Percentiles rank a stretch among this genome's conserved stretches.
phyloP scores from a whole-genome alignment of 352 stramenopile species.

The Saprolegnia diclina region DNA sequence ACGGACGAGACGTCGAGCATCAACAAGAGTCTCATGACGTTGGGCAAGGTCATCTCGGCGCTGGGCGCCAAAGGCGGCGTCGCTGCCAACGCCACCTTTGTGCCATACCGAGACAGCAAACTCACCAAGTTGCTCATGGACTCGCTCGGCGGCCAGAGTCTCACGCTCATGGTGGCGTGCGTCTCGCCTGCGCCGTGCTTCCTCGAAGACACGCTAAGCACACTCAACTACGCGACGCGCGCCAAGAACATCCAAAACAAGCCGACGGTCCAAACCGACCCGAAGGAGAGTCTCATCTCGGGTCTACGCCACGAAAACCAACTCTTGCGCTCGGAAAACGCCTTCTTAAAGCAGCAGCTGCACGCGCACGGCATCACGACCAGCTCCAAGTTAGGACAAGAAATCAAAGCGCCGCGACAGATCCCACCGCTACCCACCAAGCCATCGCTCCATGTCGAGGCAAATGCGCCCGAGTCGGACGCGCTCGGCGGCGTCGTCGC shows the following conservation, averaged over 20 bases:
- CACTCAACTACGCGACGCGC: constrained; percentile 76
- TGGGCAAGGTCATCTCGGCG: constrained; percentile 81
- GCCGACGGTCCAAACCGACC: constrained; percentile 61
- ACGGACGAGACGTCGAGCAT: constrained; percentile 76
- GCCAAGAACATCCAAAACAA: constrained; percentile 85
- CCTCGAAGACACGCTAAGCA: constrained; percentile 76
- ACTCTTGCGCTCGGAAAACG: constrained; percentile 47
- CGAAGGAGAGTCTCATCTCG: constrained; percentile 51
- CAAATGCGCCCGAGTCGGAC: constrained; percentile 23
- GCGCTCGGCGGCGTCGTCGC: constrained; percentile 28
- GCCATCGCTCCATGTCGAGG: background rate
- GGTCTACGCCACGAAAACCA: constrained; percentile 65
- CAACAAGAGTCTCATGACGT: constrained; percentile 74
- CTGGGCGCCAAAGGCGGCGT: constrained; percentile 39
- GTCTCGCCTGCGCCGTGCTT: constrained; percentile 51
- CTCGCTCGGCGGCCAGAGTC: constrained; percentile 68
- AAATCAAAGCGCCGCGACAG: background rate
- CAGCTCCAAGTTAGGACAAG: too few relatives aligned
- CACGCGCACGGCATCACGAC: constrained; percentile 28
- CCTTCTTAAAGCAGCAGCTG: constrained; percentile 48
- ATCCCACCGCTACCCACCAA: background rate
- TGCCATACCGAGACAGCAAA: constrained; percentile 81
- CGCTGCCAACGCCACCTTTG: constrained; percentile 38
- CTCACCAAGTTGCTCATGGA: constrained; percentile 84
- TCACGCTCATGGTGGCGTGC: constrained; percentile 82